Percentiles rank a stretch among this genome's conserved stretches.
These are phyloP conservation scores for Calocybe gangraenosa DNA, from an alignment of 768 basidiomycete genomes.

Conservation along the genomic window DNA sequence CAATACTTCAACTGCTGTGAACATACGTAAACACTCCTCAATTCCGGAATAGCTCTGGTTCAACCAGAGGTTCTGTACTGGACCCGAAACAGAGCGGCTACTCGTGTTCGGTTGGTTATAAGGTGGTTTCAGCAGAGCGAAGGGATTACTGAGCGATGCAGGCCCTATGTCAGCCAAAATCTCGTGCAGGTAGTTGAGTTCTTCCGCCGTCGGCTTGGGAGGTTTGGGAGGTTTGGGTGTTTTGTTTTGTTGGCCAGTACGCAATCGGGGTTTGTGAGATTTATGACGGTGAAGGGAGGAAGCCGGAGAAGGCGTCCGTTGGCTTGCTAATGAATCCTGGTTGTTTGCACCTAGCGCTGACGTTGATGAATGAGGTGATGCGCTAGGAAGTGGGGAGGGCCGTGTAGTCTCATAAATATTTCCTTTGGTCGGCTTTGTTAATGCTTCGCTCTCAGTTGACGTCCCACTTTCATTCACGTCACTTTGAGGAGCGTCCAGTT, in stretches of 20 bases:
- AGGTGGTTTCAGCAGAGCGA: constrained; percentile 43
- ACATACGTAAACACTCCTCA: constrained; percentile 80
- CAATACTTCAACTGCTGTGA: constrained; percentile 90
- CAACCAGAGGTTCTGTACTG: constrained; percentile 37
- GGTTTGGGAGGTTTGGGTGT: constrained; percentile 29
- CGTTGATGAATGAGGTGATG: constrained; percentile 9
- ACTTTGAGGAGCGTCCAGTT: constrained; percentile 1
- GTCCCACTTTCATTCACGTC: constrained; percentile 6
- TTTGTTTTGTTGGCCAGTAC: too few relatives aligned
- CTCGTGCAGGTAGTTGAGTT: constrained; percentile 63
- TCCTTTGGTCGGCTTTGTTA: neutral
- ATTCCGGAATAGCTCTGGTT: constrained; percentile 50
- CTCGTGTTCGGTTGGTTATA: constrained; percentile 8
- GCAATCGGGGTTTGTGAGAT: constrained; percentile 13
- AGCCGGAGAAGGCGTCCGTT: constrained; percentile 10
- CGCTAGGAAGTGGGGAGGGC: constrained; percentile 6
- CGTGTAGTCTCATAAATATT: neutral
- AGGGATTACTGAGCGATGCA: constrained; percentile 36
- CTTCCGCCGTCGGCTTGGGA: constrained; percentile 51
- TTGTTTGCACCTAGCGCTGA: constrained; percentile 3
- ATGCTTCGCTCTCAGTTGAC: constrained; percentile 6
- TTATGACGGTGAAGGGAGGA: constrained; percentile 28
- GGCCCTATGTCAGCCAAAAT: constrained; percentile 63
- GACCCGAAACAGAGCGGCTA: constrained; percentile 10
- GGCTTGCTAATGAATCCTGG: constrained; percentile 2